Percentiles rank a stretch among this genome's conserved stretches.
phyloP scores from a whole-genome alignment of 1,284 basidiomycete species.

The Pseudozyma sp. region DNA sequence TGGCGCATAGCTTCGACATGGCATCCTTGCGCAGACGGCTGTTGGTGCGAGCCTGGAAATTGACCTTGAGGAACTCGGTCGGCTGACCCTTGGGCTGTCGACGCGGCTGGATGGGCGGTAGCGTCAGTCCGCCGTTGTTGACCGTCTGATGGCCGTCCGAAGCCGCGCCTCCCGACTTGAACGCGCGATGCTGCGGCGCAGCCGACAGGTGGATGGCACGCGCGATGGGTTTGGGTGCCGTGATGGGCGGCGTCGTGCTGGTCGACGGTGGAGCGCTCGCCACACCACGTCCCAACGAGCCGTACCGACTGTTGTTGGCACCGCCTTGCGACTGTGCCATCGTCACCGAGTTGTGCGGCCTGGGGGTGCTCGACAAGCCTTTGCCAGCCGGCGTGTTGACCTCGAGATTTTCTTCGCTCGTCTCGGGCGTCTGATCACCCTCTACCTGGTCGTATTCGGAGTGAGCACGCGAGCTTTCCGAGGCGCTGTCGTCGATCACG shows the following conservation, averaged over 20 bases:
- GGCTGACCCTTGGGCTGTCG: conserved; percentile 63
- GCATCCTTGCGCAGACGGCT: conserved; percentile 59
- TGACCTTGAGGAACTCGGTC: conserved; percentile 58
- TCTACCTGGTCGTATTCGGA: conserved; percentile 45
- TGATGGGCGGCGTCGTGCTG: conserved; percentile 29
- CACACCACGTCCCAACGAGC: conserved; percentile 27
- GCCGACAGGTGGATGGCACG: conserved; percentile 48
- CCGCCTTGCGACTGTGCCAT: conserved; percentile 17
- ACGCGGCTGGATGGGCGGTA: conserved; percentile 52
- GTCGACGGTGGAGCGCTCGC: conserved; percentile 34
- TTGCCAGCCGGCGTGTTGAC: conserved; percentile 39
- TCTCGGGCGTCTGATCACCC: conserved; percentile 60
- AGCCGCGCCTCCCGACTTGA: conserved; percentile 24
- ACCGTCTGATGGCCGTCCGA: conserved; percentile 17
- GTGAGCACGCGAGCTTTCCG: conserved; percentile 45
- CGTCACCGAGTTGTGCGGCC: conserved; percentile 14
- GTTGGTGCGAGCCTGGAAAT: conserved; percentile 60
- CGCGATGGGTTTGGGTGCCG: conserved; percentile 45
- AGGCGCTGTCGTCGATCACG: conserved; percentile 60
- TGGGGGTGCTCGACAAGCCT: conserved; percentile 26
- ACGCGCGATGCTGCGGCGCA: conserved; percentile 50
- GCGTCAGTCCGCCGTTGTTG: conserved; percentile 38
- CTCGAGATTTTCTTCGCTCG: conserved; percentile 59
- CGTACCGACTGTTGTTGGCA: conserved; percentile 23
- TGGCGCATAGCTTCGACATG: conserved; percentile 62